phyloP scores from a whole-genome alignment of 148 eudicot species.

The Heliosperma pusillum region DNA sequence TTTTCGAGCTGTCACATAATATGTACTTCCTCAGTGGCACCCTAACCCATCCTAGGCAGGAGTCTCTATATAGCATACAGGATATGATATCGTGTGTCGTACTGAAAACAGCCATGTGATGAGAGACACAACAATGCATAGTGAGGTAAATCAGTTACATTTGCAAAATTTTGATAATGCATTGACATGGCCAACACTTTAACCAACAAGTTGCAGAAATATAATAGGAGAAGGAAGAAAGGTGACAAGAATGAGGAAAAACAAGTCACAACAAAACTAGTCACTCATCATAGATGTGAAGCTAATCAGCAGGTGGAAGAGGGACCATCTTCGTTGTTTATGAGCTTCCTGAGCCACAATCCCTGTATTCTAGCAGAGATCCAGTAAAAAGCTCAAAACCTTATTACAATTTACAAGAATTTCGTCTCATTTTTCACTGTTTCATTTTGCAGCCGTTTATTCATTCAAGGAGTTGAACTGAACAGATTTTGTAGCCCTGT shows the following conservation, averaged over 20 bases:
- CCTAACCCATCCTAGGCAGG: conserved; percentile 2
- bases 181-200: not conserved
- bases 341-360: not conserved
- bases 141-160: not conserved
- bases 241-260: not conserved
- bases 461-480: not conserved
- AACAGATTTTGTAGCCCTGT: not conserved
- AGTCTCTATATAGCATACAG: not conserved
- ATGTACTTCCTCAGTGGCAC: not conserved
- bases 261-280: not conserved
- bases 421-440: not conserved
- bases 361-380: not conserved
- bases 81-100: not conserved
- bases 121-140: not conserved
- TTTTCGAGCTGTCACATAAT: not conserved
- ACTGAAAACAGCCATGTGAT: not conserved
- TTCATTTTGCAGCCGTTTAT: not conserved
- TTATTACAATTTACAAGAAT: not conserved
- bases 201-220: not conserved
- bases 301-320: no score
- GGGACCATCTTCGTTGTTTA: not conserved
- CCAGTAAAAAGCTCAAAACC: not conserved
- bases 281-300: no score
- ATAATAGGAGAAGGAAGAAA: not conserved
- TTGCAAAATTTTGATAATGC: not conserved